These are phyloP conservation scores for Lentinula guzmanii DNA, from an alignment of 768 basidiomycete genomes.

Conservation along the genomic window DNA sequence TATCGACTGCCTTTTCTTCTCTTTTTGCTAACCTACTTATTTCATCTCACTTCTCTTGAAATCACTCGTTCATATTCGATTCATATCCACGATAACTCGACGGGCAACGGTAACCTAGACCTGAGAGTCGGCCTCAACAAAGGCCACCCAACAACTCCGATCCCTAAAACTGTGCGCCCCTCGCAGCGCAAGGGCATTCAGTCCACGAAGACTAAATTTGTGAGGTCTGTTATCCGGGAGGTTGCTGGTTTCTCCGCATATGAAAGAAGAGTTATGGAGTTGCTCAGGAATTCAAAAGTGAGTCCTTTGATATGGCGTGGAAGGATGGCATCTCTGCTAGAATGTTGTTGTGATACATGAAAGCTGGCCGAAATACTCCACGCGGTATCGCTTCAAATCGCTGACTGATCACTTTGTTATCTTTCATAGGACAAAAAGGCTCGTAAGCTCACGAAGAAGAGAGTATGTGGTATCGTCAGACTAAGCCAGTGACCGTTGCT, in stretches of 20 bases:
- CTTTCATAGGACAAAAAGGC: conserved; percentile 90
- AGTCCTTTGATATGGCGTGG: conserved; percentile 16
- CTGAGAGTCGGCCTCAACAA: conserved; percentile 80
- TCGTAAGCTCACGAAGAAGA: conserved; percentile 98
- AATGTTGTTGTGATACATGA: neutral
- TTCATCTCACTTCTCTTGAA: neutral
- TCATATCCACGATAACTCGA: conserved; percentile 10
- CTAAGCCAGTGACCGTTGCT: neutral
- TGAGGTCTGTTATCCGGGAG: conserved; percentile 90
- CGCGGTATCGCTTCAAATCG: neutral
- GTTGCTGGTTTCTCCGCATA: conserved; percentile 97
- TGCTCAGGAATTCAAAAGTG: conserved; percentile 96
- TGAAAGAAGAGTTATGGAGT: conserved; percentile 96
- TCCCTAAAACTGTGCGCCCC: conserved; percentile 70
- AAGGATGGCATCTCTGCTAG: neutral
- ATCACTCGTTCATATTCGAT: neutral
- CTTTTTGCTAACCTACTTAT: neutral
- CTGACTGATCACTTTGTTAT: neutral
- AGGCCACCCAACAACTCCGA: conserved; percentile 83
- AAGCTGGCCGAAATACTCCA: neutral
- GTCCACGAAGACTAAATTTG: conserved; percentile 89
- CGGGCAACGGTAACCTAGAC: conserved; percentile 39
- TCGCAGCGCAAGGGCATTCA: conserved; percentile 90
- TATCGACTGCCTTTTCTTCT: neutral
- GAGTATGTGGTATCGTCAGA: conserved; percentile 41